phyloP scores from a whole-genome alignment of 2,329 filamentous ascomycete species.

The Alternaria sp. region DNA sequence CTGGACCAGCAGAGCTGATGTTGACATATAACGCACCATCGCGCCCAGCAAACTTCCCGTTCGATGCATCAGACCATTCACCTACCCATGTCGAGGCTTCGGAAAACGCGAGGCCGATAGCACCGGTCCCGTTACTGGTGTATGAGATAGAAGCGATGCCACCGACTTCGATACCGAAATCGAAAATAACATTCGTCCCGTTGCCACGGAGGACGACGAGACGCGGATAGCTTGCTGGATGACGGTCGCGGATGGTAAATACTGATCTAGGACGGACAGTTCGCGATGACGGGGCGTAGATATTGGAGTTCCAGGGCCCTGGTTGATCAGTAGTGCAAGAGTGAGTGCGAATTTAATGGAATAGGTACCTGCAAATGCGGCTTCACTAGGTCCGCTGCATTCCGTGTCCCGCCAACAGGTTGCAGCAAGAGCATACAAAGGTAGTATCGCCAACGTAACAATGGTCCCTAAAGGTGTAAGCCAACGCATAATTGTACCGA shows the following conservation, averaged over 20 bases:
- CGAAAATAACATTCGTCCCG: constrained; percentile 62
- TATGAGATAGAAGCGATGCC: constrained; percentile 63
- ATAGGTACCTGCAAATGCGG: constrained; percentile 54
- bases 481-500: not conserved
- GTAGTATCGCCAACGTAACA: not conserved
- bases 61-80: constrained; percentile 53
- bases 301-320: constrained; percentile 65
- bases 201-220: constrained; percentile 50
- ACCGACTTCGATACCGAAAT: constrained; percentile 66
- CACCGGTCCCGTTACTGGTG: constrained; percentile 46
- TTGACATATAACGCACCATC: constrained; percentile 57
- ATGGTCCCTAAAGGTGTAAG: not conserved
- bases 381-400: constrained; percentile 58
- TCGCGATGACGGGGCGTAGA: constrained; percentile 61
- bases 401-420: constrained; percentile 63
- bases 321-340: not conserved
- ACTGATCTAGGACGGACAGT: constrained; percentile 56
- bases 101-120: constrained; percentile 50
- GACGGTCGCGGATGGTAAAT: constrained; percentile 43
- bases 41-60: constrained; percentile 47
- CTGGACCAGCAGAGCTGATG: constrained; percentile 42
- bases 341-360: not conserved
- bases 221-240: constrained; percentile 35
- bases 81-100: constrained; percentile 54
- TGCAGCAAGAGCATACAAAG: not conserved